These are phyloP conservation scores for Neurospora tetrasperma DNA, from an alignment of 495 filamentous ascomycete species.

Conservation along the genomic window DNA sequence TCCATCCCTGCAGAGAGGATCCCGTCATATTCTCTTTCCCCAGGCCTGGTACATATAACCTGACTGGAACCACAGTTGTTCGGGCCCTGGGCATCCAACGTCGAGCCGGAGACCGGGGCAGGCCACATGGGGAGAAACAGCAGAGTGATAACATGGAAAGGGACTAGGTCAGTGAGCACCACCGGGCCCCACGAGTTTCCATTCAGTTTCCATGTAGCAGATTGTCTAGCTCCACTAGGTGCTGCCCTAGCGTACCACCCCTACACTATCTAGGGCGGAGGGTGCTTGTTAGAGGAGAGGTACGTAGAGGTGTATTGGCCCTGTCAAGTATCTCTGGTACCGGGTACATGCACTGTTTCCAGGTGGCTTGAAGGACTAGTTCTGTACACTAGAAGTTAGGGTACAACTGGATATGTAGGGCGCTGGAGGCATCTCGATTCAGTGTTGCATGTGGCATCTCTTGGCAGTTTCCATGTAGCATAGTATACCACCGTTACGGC, in stretches of 20 bases:
- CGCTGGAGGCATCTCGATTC: not conserved
- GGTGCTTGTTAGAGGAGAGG: not conserved
- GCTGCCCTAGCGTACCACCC: not conserved
- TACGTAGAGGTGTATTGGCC: not conserved
- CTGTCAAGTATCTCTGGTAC: not conserved
- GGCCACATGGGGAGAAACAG: not conserved
- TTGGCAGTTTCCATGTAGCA: not conserved
- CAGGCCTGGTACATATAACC: not conserved
- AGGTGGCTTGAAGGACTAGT: not conserved
- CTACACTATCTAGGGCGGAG: not conserved
- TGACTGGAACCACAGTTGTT: not conserved
- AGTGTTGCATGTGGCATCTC: not conserved
- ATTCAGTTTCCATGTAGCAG: not conserved
- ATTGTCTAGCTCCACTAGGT: not conserved
- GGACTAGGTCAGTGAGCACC: not conserved
- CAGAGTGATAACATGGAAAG: not conserved
- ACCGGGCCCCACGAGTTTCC: not conserved
- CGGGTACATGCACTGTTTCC: not conserved
- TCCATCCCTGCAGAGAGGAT: not conserved
- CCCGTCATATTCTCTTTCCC: not conserved
- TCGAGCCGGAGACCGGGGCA: not conserved
- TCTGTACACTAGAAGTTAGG: not conserved
- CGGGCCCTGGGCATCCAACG: not conserved
- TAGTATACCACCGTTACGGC: not conserved
- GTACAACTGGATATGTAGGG: not conserved